Conservation (phyloP, 768 basidiomycete species). For the Rhodotorula sphaerocarpa region DNA sequence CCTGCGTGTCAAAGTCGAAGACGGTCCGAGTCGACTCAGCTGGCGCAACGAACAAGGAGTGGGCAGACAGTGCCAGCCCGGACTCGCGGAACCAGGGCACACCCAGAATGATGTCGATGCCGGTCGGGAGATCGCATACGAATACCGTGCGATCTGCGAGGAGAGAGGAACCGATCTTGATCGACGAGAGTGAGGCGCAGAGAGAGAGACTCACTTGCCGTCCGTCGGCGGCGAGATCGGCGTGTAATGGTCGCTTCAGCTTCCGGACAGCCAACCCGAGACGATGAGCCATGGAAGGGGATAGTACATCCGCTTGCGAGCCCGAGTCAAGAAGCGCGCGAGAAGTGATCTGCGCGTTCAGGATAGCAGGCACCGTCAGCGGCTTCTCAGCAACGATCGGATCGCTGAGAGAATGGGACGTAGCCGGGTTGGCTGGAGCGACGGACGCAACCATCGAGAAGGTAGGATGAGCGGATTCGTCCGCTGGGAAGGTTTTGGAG, state of each 20-base stretch:
- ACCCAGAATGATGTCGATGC: slow-evolving; percentile 13
- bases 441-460: too few species aligned
- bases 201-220: neutral
- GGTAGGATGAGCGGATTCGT: too few species aligned
- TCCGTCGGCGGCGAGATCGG: neutral
- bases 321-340: slow-evolving; percentile 1
- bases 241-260: neutral
- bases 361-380: too few species aligned
- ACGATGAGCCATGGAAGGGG: neutral
- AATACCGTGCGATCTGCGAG: neutral
- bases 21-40: neutral
- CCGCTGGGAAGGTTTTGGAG: too few species aligned
- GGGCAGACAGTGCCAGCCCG: neutral
- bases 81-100: slow-evolving; percentile 5
- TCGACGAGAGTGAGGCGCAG: neutral
- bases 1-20: neutral
- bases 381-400: too few species aligned
- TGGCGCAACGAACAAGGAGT: neutral
- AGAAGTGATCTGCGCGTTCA: too few species aligned
- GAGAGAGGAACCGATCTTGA: neutral
- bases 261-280: neutral
- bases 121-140: too few species aligned
- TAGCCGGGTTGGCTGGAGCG: too few species aligned
- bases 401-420: too few species aligned
- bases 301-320: neutral